Base-by-base conservation (phyloP, 768 basidiomycete species). In the Porpolomopsis calyptriformis region DNA sequence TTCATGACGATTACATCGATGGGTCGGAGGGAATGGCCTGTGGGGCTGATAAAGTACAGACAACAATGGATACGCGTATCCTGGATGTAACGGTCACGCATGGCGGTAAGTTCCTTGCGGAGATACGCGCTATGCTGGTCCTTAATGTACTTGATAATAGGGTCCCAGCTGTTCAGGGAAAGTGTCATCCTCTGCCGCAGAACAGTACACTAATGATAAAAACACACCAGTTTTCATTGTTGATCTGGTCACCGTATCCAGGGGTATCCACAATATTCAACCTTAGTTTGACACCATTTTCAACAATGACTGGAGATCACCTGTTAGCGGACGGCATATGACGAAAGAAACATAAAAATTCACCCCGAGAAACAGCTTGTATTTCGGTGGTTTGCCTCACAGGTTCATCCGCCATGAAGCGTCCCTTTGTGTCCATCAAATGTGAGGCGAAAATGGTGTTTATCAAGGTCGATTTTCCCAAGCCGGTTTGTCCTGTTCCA, bases 391-490 rank as follows among this genome's bases (percentile, higher is more conserved):
- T 99, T 69, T 92, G 87, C 55, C 91, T 79, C 34, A 93, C 84
- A 10, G 88, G 84, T 57, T 91, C 89, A 49, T 93, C 86, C 7
- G 89, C 66, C 50, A 83, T 77, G 53, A 91, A 68, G 22, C 96
- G 85, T 27, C 96, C 94, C 75, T 99, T 97, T 31, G 91, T 88
- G 71, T 96, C 93, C 58, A 98, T 85, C 63, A 99, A 77, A 70
- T 98, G 94, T 47, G 92, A 94, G 49, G 96, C 94, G 62, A 99
- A 99, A 65, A 99, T 88, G 40, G 94, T 98, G 77, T 97, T 98
- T 64, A 98, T 90, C 59, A 99, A 73, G 37, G 94, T 99, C 59
- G 92, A 96, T 73, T 99, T 99, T 63, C 94, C 94, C 37, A 99
- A 74, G 51, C 94, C 94, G 43, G 92, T 98, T 73, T 94, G 94